A percentile compares a stretch with the other conserved stretches of the same genome.
Evolutionary conservation across 202 grass and related monocot species (phyloP).

Genomic region (Hordeum pubiflorum): DNA sequence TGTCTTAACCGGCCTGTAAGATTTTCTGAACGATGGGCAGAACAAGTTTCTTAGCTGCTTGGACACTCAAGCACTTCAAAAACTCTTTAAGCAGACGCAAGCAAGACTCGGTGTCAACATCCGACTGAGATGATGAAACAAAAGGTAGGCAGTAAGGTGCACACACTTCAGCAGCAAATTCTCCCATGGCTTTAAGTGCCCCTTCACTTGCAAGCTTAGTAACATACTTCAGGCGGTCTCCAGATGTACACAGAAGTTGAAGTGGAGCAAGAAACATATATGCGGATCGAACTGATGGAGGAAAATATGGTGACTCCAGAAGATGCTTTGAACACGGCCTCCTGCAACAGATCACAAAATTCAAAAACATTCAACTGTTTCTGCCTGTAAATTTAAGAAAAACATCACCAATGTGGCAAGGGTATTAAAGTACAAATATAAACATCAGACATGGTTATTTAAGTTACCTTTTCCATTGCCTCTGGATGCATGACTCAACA

Average conservation of each 20-base stretch:
- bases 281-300: constrained; percentile 62
- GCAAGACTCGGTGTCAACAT: constrained; percentile 56
- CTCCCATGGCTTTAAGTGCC: constrained; percentile 74
- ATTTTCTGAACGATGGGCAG: constrained; percentile 87
- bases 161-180: constrained; percentile 78
- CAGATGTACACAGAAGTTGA: constrained; percentile 59
- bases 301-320: constrained; percentile 81
- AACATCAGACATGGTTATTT: constrained; percentile 1
- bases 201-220: constrained; percentile 77
- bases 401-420: neutral
- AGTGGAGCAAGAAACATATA: constrained; percentile 91
- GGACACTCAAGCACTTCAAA: constrained; percentile 61
- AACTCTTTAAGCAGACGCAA: constrained; percentile 77
- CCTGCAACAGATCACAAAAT: constrained; percentile 39
- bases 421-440: constrained; percentile 8
- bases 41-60: constrained; percentile 58
- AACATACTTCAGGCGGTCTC: constrained; percentile 68
- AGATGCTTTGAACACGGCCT: constrained; percentile 77
- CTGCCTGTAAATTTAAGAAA: constrained; percentile 8
- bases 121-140: constrained; percentile 51
- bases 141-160: constrained; percentile 68
- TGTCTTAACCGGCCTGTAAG: constrained; percentile 88
- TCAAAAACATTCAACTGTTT: neutral
- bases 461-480: constrained; percentile 73
- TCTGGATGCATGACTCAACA: constrained; percentile 84